Conservation (phyloP, 768 basidiomycete species). For the Psilocybe subaeruginosa region DNA sequence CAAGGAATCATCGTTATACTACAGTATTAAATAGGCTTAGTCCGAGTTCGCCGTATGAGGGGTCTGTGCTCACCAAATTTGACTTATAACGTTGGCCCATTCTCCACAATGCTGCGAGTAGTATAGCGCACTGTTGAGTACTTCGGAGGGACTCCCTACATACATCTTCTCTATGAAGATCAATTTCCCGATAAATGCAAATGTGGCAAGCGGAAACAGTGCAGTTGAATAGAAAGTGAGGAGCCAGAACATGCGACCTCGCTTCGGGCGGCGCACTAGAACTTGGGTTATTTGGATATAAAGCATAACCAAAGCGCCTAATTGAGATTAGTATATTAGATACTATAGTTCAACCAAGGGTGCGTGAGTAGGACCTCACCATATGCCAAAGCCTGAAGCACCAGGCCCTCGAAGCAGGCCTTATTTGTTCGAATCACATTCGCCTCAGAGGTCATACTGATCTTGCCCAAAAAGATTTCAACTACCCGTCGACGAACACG, state of each 20-base stretch:
- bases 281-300: conserved; percentile 39
- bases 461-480: conserved; percentile 6
- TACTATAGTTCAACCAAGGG: neutral
- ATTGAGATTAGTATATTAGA: neutral
- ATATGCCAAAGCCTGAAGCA: conserved; percentile 36
- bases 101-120: conserved; percentile 18
- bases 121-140: conserved; percentile 18
- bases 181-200: conserved; percentile 33
- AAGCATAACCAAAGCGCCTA: conserved; percentile 43
- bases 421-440: conserved; percentile 19
- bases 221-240: conserved; percentile 35
- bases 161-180: conserved; percentile 34
- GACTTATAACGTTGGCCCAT: conserved; percentile 33
- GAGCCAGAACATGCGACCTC: conserved; percentile 35
- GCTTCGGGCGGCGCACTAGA: conserved; percentile 36
- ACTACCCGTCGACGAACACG: conserved; percentile 3
- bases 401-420: conserved; percentile 36
- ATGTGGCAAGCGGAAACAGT: conserved; percentile 33
- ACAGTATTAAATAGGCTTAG: neutral
- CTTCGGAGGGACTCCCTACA: conserved; percentile 24
- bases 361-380: conserved; percentile 21
- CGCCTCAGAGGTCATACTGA: neutral
- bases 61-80: conserved; percentile 30
- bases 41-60: neutral
- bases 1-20: conserved; percentile 36